Evolutionary conservation across 2,329 filamentous ascomycete genomes (phyloP).

Genomic region (Xylaria sp.): DNA sequence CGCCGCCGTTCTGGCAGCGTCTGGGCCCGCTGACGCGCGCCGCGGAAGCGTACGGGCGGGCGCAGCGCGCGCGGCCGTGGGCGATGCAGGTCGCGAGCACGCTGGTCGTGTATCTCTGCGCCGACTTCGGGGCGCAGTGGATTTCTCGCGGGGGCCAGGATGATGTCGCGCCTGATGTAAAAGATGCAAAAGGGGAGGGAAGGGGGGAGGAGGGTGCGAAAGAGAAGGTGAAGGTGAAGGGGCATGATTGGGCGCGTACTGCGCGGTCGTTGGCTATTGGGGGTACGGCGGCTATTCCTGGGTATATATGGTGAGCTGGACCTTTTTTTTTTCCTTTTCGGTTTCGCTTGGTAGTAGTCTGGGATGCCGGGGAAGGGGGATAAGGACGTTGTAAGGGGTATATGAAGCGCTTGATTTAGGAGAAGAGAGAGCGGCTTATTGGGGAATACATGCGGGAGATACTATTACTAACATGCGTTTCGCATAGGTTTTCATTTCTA

Average conservation of each 20-base stretch:
- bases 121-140: constrained; percentile 81
- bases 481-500: constrained; percentile 78
- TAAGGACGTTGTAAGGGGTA: background rate
- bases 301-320: constrained; percentile 79
- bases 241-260: constrained; percentile 77
- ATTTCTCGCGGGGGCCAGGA: constrained; percentile 53
- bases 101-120: constrained; percentile 80
- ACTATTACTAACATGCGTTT: constrained; percentile 7
- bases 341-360: background rate
- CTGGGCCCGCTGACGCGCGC: constrained; percentile 67
- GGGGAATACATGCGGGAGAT: background rate
- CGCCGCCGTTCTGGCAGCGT: constrained; percentile 64
- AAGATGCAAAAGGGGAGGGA: constrained; percentile 55
- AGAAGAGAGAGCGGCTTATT: background rate
- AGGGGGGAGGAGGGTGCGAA: constrained; percentile 55
- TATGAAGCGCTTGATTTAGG: background rate
- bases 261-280: constrained; percentile 79
- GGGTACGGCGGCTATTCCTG: constrained; percentile 77
- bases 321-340: background rate
- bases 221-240: background rate
- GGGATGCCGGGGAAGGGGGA: background rate
- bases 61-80: constrained; percentile 78
- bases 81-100: constrained; percentile 82
- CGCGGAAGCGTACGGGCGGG: constrained; percentile 72
- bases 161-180: constrained; percentile 28